These are phyloP conservation scores for Colletotrichum tropicale DNA, from an alignment of 2,329 filamentous ascomycete species.

Conservation along the genomic window DNA sequence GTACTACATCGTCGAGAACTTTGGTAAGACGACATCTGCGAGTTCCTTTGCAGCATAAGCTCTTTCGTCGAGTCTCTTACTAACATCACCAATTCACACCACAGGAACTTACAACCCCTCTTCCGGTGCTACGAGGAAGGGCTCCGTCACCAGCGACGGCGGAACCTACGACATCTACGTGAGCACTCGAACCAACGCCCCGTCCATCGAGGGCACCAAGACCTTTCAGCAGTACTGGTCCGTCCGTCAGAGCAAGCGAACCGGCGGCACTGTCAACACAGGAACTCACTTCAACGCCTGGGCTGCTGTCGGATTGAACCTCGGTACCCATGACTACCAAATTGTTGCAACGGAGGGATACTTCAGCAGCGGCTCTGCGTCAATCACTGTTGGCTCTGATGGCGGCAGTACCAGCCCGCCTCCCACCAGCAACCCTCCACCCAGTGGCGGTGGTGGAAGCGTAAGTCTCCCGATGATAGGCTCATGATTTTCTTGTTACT, in stretches of 20 bases:
- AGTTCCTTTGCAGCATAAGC: too few relatives aligned
- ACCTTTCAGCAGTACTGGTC: conserved; percentile 61
- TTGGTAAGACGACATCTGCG: too few relatives aligned
- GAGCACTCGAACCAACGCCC: conserved; percentile 53
- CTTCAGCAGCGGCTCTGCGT: conserved; percentile 32
- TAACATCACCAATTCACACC: not conserved
- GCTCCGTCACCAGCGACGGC: conserved; percentile 55
- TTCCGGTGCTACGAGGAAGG: conserved; percentile 40
- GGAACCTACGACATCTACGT: conserved; percentile 57
- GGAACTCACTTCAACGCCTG: conserved; percentile 60
- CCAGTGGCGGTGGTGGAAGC: not conserved
- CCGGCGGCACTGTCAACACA: conserved; percentile 56
- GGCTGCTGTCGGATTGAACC: conserved; percentile 48
- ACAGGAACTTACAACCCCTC: conserved; percentile 14
- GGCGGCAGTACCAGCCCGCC: conserved; percentile 1
- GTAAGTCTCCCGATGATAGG: not conserved
- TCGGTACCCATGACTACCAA: conserved; percentile 58
- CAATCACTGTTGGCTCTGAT: conserved; percentile 22
- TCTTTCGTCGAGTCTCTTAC: too few relatives aligned
- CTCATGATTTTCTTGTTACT: fast-evolving
- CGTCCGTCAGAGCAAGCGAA: conserved; percentile 50
- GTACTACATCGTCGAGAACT: conserved; percentile 17
- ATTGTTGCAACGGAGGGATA: conserved; percentile 57
- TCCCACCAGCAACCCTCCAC: not conserved
- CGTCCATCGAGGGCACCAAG: conserved; percentile 56